A percentile compares a stretch with the other conserved stretches of the same genome.
Conservation (phyloP, 345 rosid species). For the Theobroma cacao region DNA sequence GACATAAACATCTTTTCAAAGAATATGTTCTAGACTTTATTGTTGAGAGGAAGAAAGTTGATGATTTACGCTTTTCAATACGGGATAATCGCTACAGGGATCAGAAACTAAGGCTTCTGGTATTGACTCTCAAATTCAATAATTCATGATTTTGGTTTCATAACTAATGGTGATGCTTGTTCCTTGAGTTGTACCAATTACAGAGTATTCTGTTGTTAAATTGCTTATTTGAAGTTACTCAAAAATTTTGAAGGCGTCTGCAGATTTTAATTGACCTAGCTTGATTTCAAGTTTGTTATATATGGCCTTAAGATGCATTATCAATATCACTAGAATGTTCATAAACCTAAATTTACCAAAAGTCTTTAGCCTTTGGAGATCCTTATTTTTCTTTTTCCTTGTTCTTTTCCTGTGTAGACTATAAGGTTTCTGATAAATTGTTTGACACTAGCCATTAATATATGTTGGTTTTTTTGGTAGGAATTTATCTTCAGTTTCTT, state of each 20-base stretch:
- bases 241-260: background rate
- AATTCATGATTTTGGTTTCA: background rate
- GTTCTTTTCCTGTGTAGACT: background rate
- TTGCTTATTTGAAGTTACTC: background rate
- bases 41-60: slow-evolving; percentile 88
- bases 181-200: background rate
- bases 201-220: background rate
- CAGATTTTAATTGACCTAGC: background rate
- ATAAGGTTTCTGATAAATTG: background rate
- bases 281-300: background rate
- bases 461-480: background rate
- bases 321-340: background rate
- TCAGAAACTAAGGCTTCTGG: slow-evolving; percentile 89
- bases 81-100: slow-evolving; percentile 85
- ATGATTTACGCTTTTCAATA: slow-evolving; percentile 79
- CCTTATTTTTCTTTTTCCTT: background rate
- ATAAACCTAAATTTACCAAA: background rate
- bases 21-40: slow-evolving; percentile 94
- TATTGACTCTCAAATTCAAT: slow-evolving; percentile 21
- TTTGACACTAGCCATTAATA: background rate
- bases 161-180: background rate
- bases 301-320: background rate
- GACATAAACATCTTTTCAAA: slow-evolving; percentile 50
- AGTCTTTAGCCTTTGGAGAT: background rate
- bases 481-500: background rate